Base-by-base conservation (phyloP, 192 early-diverging fungal genomes). In the Thoreauomyces humboldtii region DNA sequence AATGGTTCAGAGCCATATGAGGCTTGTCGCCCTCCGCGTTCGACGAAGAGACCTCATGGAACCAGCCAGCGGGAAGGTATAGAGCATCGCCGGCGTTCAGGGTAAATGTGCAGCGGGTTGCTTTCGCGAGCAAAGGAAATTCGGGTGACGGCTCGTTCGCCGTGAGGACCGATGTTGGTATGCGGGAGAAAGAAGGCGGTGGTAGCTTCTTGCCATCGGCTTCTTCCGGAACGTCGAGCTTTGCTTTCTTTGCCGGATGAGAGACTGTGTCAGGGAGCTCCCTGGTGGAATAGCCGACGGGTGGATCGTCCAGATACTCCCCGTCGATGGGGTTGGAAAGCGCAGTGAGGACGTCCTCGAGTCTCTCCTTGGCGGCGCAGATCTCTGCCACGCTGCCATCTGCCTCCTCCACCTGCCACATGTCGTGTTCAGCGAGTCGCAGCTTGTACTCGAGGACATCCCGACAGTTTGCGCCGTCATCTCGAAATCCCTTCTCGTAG, bases 1-100 rank as follows among this genome's bases (percentile, higher is more conserved):
- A 77, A 34, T 77, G 72, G 45, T 74, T 75, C 5, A 77, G 45
- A 6, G 73, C 73, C 29, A 75, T 68, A 55, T 77, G 76, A 19
- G 21, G 17, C 34, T 24, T 35, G 12, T 63, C 44, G 7, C 33
- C 51, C 1, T 24, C 34, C 2, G 14, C 31, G n/a, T 15, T 37
- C 17, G 31, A 15, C 4, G 61, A 63, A 15, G 34, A 7, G 6
- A 77, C 76, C 37, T 77, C 70, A 32, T 77, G 76, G 46, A 77
- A 77, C 76, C 76, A 77, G 24, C 73, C 69, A 7, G 58, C 38
- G 19, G 73, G 73, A 4, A 77, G 43, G 43, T 75, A 75, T 3
- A 77, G 48, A 2, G 41, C 31, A 43, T 77, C 58, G 9, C 56
- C 41, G 17, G 25, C 36, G n/a, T 33, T 17, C 6, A 77, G 54